These are phyloP conservation scores for Nymphaea colorata DNA, from an alignment of 164 flowering plant species.

Conservation along the genomic window DNA sequence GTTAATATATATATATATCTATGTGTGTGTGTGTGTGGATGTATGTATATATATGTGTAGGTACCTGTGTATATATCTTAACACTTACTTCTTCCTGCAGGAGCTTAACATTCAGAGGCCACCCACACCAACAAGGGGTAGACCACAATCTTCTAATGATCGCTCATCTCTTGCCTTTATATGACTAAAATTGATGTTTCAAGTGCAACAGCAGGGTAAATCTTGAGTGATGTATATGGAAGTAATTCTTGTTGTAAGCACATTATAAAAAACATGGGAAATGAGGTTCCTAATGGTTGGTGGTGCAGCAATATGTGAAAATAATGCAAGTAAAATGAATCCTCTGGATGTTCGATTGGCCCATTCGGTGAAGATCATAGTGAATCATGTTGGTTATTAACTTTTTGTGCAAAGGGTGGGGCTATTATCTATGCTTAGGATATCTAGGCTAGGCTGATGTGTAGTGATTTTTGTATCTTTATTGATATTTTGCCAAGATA, in stretches of 20 bases:
- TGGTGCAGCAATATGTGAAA: background rate
- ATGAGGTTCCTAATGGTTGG: background rate
- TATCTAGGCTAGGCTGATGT: too few species aligned
- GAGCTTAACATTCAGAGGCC: slow-evolving; percentile 97
- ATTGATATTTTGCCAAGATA: too few species aligned
- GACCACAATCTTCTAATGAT: slow-evolving; percentile 88
- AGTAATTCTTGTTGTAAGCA: background rate
- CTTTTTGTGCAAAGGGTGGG: background rate
- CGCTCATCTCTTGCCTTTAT: slow-evolving; percentile 88
- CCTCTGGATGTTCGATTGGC: background rate
- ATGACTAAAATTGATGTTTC: slow-evolving; percentile 15
- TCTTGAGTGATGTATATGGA: background rate
- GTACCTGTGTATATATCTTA: too few species aligned
- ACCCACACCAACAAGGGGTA: slow-evolving; percentile 94
- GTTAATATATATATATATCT: too few species aligned
- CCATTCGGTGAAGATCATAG: background rate
- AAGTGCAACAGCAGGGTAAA: background rate
- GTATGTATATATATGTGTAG: too few species aligned
- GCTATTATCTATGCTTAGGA: too few species aligned
- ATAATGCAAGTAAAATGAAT: background rate
- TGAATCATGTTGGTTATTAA: background rate
- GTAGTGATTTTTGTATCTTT: too few species aligned
- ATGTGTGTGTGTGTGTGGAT: too few species aligned
- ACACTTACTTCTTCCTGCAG: slow-evolving; percentile 21
- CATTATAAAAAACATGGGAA: too few species aligned